Evolutionary conservation across 257 asterid species (phyloP), one percentile per base, ranked within the genome.

Genomic region (Verbena officinalis): DNA sequence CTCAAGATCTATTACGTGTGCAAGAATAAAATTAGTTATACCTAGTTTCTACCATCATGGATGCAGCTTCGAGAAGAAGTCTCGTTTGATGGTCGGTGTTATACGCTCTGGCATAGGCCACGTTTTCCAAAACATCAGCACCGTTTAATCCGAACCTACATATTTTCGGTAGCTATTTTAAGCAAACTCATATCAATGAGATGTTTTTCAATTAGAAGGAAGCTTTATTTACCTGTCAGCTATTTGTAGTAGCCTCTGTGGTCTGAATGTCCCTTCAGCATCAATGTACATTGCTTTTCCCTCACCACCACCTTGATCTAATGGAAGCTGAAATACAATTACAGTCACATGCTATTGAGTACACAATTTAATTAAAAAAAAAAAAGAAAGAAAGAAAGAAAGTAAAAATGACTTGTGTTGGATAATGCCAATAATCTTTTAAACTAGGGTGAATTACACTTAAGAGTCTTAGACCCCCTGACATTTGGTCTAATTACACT

Each of bases 21-120:
- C 9, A 53, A 27, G 55, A 54, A 23, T 16, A 45, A 62, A 27
- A 30, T 22, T 13, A 27, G 57, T 1, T 36, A 36, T 75, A 89
- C 98, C 98, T 86, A 31, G 95, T 87, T 73, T 92, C 98, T 51
- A 89, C 91, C 98, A 92, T 92, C 98, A 92, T 87, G 21, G 98
- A 89, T 62, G 98, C 98, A 40, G 98, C 98, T 81, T 92, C 97
- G 39, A 92, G 93, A 67, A 92, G 73, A 74, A 92, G 97, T 85
- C 97, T 85, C 8, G 98, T 89, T 73, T 89, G 98, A 69, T 92
- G 98, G 63, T 92, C 98, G 4, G 98, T 92, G 85, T 92, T 92
- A 73, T 92, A 89, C 36, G 98, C 98, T 67, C 98, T 86, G 50
- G 98, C 98, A 77, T 92, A 92, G 51, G 98, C 99, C 74, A 90